Evolutionary conservation across 108 stramenopile genomes (phyloP), one percentile per base, ranked within the genome.

Genomic region (Bacterosira constricta): DNA sequence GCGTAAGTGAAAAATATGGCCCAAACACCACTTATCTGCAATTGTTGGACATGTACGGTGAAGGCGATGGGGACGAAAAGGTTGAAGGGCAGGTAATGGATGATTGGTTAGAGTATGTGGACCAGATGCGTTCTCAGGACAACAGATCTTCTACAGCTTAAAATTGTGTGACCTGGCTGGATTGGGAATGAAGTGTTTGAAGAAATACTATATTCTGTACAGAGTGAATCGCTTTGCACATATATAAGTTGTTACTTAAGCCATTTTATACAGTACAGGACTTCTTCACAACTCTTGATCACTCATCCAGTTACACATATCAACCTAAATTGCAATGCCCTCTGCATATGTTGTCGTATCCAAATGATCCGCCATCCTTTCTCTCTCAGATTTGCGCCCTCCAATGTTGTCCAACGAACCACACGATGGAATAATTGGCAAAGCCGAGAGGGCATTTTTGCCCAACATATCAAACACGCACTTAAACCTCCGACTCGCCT

Each of bases 41-140:
- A 49, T 32, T 79, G 56, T 42, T 79, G 36, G 77, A 79, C 41
- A 71, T 71, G 57, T 79, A 79, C 26, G 69, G 77, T 20, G 44
- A 59, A 45, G 27, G 30, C 15, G 17, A 13, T 6, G 32, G 0
- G 1, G 56, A 69, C 6, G 49, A 63, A 37, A 32, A 62, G 8
- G 59, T 46, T 8, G 50, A 63, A 9, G 36, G 63, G 32, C 29
- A 63, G 6, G 32, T 51, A 36, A 20, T 47, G 20, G 63, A 63
- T 58, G 77, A 79, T 71, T 79, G 77, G 77, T 37, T 79, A 26
- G 63, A 66, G 3, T 79, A 66, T 44, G 69, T 79, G n/a, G 77
- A 79, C 64, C 42, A 44, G 27, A 41, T 26, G 17, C 51, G 10
- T 13, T 26, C 44, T 25, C 44, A 66, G 11, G 10, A 51, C 2